Evolutionary conservation across 495 filamentous ascomycete genomes (phyloP).

Genomic region (Cercophora samala): DNA sequence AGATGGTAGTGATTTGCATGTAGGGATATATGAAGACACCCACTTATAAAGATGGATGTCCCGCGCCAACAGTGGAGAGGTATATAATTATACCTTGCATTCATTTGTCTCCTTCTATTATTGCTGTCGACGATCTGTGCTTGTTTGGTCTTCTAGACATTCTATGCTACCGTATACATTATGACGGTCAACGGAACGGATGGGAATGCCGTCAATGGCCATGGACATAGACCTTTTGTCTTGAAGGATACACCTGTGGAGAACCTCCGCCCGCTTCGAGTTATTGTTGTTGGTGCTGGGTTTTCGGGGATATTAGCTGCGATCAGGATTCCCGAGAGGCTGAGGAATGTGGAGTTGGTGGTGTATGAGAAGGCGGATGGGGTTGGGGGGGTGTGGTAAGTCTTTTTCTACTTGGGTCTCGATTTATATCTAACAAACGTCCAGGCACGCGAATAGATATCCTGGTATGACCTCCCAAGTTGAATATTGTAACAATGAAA

Average conservation of each 20-base stretch:
- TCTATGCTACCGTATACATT: not conserved
- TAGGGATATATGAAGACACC: not conserved
- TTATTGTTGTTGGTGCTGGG: constrained; percentile 49
- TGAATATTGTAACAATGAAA: not conserved
- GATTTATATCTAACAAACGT: not conserved
- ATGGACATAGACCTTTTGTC: constrained; percentile 19
- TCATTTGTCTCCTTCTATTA: not conserved
- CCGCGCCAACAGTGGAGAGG: not conserved
- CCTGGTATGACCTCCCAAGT: constrained; percentile 30
- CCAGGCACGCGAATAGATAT: constrained; percentile 45
- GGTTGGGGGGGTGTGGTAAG: constrained; percentile 44
- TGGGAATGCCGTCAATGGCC: not conserved
- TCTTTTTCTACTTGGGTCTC: not conserved
- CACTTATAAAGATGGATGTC: not conserved
- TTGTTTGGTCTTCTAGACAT: not conserved
- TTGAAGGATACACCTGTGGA: constrained; percentile 46
- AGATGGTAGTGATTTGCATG: not conserved
- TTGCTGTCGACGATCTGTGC: not conserved
- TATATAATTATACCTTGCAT: no score
- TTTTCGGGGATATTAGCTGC: constrained; percentile 48
- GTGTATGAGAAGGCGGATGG: constrained; percentile 46
- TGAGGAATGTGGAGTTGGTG: constrained; percentile 41
- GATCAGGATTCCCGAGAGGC: constrained; percentile 42
- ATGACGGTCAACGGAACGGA: not conserved
- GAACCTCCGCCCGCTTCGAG: constrained; percentile 44